These are phyloP conservation scores for Candida pseudofarinosa DNA, from an alignment of 805 yeast species.

Conservation along the genomic window DNA sequence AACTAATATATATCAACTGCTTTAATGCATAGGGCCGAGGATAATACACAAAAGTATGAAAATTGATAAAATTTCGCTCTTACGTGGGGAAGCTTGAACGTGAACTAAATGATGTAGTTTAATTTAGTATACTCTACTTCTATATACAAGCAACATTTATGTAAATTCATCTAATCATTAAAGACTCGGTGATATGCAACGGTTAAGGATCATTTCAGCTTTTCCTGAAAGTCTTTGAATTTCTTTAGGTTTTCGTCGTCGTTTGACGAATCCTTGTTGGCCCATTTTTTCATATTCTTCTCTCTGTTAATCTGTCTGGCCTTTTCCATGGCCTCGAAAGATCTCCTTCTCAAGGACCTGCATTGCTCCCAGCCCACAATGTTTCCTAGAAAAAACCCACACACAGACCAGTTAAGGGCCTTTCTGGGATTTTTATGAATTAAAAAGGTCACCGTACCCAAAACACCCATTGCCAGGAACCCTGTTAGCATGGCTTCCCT, in stretches of 20 bases:
- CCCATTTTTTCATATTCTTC: conserved; percentile 29
- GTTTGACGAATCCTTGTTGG: conserved; percentile 13
- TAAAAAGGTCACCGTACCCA: conserved; percentile 62
- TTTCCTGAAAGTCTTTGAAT: conserved; percentile 22
- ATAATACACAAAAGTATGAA: not conserved
- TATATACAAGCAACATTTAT: not conserved
- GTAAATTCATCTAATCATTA: not conserved
- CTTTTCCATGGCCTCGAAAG: conserved; percentile 60
- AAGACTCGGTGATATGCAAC: no score
- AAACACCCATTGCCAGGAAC: conserved; percentile 64
- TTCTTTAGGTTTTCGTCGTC: conserved; percentile 22
- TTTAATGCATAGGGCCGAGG: conserved; percentile 5
- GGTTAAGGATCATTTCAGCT: conserved; percentile 2
- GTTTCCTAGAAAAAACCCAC: conserved; percentile 75
- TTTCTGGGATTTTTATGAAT: conserved; percentile 58
- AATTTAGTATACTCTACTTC: not conserved
- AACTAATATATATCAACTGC: not conserved
- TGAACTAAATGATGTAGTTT: not conserved
- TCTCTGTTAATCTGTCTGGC: conserved; percentile 53
- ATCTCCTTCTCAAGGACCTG: conserved; percentile 61
- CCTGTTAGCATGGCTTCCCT: conserved; percentile 78
- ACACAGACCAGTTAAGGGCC: conserved; percentile 78
- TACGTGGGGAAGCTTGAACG: not conserved
- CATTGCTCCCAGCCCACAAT: conserved; percentile 93
- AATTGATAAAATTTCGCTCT: not conserved